A percentile compares a stretch with the other conserved stretches of the same genome.
These are phyloP conservation scores for Coemansia sp. DNA, from an alignment of 192 early-diverging fungal genomes.

Conservation along the genomic window DNA sequence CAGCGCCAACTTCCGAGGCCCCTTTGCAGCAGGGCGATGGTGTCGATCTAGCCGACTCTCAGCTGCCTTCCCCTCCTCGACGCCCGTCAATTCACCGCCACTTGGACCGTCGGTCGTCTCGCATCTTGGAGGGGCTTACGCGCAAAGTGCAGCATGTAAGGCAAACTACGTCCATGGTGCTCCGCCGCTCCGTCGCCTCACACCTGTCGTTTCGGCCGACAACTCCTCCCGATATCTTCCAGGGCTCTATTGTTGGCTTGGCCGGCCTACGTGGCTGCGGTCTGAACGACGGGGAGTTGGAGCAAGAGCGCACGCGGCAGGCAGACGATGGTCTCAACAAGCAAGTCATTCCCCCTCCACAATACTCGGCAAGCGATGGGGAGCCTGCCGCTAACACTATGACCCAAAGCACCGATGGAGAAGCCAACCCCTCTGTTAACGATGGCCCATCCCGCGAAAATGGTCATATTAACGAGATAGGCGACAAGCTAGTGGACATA, in stretches of 20 bases:
- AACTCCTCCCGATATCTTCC: neutral
- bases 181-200: constrained; percentile 41
- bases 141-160: constrained; percentile 48
- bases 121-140: constrained; percentile 37
- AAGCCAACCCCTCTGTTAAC: neutral
- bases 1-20: neutral
- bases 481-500: neutral
- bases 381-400: neutral
- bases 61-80: neutral
- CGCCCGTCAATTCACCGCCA: constrained; percentile 6
- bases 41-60: neutral
- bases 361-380: neutral
- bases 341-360: neutral
- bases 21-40: neutral
- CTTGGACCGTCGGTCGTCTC: constrained; percentile 38
- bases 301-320: neutral
- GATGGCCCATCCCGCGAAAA: neutral
- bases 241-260: neutral
- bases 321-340: neutral
- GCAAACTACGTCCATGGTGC: constrained; percentile 50
- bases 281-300: neutral
- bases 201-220: constrained; percentile 16
- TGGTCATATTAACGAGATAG: neutral
- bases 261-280: constrained; percentile 6
- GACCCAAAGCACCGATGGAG: neutral